These are phyloP conservation scores for Anaeromyces robustus DNA, from an alignment of 192 early-diverging fungal species.

Conservation along the genomic window DNA sequence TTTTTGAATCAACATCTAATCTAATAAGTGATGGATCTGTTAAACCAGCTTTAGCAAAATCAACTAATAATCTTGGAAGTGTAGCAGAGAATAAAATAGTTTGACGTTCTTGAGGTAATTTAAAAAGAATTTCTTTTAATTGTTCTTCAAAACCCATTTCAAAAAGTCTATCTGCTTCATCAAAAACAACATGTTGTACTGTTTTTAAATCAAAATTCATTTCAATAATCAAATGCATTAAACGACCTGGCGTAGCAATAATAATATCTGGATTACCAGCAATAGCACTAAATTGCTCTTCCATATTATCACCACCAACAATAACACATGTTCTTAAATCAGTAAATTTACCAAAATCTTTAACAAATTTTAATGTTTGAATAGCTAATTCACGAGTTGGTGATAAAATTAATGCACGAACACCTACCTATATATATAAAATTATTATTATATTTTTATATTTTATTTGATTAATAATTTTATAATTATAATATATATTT, in stretches of 20 bases:
- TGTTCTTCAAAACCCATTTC: slow-evolving; percentile 95
- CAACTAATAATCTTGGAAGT: slow-evolving; percentile 77
- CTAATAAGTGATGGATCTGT: slow-evolving; percentile 84
- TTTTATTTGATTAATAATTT: too few species aligned
- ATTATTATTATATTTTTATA: too few species aligned
- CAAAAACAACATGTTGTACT: slow-evolving; percentile 92
- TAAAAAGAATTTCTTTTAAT: slow-evolving; percentile 75
- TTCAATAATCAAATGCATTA: slow-evolving; percentile 73
- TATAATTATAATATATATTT: too few species aligned
- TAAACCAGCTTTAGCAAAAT: slow-evolving; percentile 94
- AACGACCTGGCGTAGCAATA: slow-evolving; percentile 69
- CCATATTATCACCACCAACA: slow-evolving; percentile 90
- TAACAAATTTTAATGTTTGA: slow-evolving; percentile 86
- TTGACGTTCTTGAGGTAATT: slow-evolving; percentile 71
- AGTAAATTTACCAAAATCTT: slow-evolving; percentile 84
- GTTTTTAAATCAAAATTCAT: slow-evolving; percentile 77
- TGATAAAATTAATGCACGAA: slow-evolving; percentile 67
- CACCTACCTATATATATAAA: slow-evolving; percentile 25
- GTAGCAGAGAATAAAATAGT: slow-evolving; percentile 93
- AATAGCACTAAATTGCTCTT: slow-evolving; percentile 91
- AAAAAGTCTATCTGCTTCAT: slow-evolving; percentile 97
- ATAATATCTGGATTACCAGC: slow-evolving; percentile 88
- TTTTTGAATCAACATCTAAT: slow-evolving; percentile 88
- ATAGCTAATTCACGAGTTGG: slow-evolving; percentile 92
- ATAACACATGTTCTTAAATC: slow-evolving; percentile 74